Evolutionary conservation across 2,329 filamentous ascomycete species (phyloP), one percentile per base, ranked within the genome.

Genomic region (Nannizziopsis barbatae): DNA sequence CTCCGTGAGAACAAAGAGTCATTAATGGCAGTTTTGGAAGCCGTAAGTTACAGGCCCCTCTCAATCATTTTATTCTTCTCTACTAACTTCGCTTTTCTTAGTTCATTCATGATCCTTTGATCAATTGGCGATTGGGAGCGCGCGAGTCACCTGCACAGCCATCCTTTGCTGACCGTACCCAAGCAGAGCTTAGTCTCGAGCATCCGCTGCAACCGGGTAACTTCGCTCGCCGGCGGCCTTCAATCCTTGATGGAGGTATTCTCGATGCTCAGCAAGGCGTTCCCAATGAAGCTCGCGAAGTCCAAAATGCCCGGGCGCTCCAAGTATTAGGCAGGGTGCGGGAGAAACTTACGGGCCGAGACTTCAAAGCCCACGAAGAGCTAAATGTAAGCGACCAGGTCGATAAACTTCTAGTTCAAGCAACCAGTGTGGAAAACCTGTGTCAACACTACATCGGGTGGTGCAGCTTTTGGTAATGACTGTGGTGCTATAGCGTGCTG

Each of bases 401-500:
- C 4, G 90, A 95, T 67, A 90, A 93, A 66, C 72, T 99, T 59
- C 84, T 99, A 58, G 83, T 84, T 53, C 90, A 98, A 71, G 92
- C 92, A 17, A 98, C 92, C 5, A 95, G 92, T 62, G 74, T 96
- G 58, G 92, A 96, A 75, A 96, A 96, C 65, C 72, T 98, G 53
- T 98, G 92, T 65, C 92, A 96, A 73, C 92, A 96, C 71, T 98
- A 95, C 65, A 95, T 96, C 59, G 92, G 92, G 55, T 96, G 90
- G 90, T 96, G 90, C 70, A 93, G 86, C 68, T 96, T 95, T 75
- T 96, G 90, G 90, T 96, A 52, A 48, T 27, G 22, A 27, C 22
- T 27, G 7, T 27, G 4, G 7, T 27, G 4, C 22, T 27, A 27
- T 7, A 27, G 22, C 7, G 4, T 27, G 22, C 22, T 27, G 22